Percentiles rank a stretch among this genome's conserved stretches.
phyloP scores from a whole-genome alignment of 2,329 filamentous ascomycete species.

The Cordyceps javanica region DNA sequence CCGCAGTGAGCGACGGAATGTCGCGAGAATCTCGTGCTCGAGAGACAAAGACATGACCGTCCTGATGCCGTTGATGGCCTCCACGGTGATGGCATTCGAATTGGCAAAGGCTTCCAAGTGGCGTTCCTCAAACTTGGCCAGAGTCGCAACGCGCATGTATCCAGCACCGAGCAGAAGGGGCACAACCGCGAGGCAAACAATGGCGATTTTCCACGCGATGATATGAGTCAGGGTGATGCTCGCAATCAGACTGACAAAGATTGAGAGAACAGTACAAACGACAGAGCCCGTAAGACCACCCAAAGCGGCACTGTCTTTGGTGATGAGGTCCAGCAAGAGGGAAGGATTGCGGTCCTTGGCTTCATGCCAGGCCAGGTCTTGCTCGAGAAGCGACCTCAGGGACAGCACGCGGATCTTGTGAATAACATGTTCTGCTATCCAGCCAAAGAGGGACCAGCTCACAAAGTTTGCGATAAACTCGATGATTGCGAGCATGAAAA shows the following conservation, averaged over 20 bases:
- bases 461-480: conserved; percentile 54
- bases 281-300: conserved; percentile 51
- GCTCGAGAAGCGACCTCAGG: conserved; percentile 49
- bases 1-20: conserved; percentile 28
- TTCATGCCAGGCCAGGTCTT: conserved; percentile 55
- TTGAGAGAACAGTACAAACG: conserved; percentile 47
- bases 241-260: conserved; percentile 46
- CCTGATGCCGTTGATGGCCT: conserved; percentile 44
- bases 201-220: conserved; percentile 53
- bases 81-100: conserved; percentile 41
- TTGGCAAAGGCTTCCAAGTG: conserved; percentile 43
- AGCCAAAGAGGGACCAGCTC: conserved; percentile 51
- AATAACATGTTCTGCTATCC: conserved; percentile 50
- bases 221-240: conserved; percentile 49
- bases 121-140: conserved; percentile 39
- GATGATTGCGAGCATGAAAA: conserved; percentile 54
- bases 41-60: conserved; percentile 29
- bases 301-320: conserved; percentile 47
- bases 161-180: conserved; percentile 48
- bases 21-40: conserved; percentile 22
- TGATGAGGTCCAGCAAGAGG: conserved; percentile 46
- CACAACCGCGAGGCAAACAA: conserved; percentile 48
- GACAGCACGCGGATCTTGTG: conserved; percentile 50
- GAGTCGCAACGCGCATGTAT: conserved; percentile 45
- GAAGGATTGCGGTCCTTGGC: conserved; percentile 38